Percentiles rank a stretch among this genome's conserved stretches.
phyloP scores from a whole-genome alignment of 805 yeast species.

The Tetrapisispora nanseiensis region DNA sequence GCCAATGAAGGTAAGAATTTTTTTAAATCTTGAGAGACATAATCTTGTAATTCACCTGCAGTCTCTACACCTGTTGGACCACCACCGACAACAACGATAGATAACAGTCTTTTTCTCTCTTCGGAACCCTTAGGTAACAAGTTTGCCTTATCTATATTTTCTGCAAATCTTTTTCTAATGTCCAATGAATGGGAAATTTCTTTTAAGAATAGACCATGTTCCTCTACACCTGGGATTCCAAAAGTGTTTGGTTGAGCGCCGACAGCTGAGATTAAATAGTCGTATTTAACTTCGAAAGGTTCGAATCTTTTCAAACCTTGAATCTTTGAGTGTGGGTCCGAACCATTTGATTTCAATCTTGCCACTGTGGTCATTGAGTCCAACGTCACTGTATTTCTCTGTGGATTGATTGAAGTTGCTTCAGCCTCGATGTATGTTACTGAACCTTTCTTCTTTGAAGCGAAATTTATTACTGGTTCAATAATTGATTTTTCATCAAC shows the following conservation, averaged over 20 bases:
- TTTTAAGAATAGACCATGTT: conserved; percentile 78
- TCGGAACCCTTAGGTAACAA: conserved; percentile 67
- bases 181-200: conserved; percentile 80
- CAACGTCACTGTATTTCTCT: conserved; percentile 56
- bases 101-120: conserved; percentile 77
- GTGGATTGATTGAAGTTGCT: conserved; percentile 76
- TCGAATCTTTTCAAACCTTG: conserved; percentile 32
- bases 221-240: conserved; percentile 84
- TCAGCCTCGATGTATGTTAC: conserved; percentile 83
- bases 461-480: conserved; percentile 86
- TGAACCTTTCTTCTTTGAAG: conserved; percentile 69
- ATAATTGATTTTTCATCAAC: conserved; percentile 82
- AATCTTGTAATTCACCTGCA: conserved; percentile 93
- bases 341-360: conserved; percentile 16
- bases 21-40: conserved; percentile 79
- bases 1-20: conserved; percentile 85
- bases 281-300: conserved; percentile 48
- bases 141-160: conserved; percentile 82
- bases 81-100: conserved; percentile 90
- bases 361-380: conserved; percentile 33
- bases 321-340: conserved; percentile 21
- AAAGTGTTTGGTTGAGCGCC: conserved; percentile 93
- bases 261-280: conserved; percentile 80
- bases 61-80: conserved; percentile 98
- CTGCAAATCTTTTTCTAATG: conserved; percentile 74